Base-by-base conservation (phyloP, 768 basidiomycete genomes). In the Leccinum fibrillosum region DNA sequence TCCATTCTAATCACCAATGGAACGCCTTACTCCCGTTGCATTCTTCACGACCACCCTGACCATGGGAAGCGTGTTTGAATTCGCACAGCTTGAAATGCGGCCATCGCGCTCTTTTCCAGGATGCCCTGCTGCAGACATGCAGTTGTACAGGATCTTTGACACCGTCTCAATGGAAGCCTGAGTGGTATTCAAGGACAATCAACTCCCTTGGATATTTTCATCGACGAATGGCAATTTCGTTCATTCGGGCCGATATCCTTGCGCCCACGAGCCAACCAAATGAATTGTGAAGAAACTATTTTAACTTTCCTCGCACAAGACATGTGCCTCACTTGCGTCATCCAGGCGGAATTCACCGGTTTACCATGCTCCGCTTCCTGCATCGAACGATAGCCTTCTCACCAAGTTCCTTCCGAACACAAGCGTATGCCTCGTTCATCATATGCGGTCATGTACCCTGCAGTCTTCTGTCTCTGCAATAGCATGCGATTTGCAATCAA, bases 351-450 rank as follows among this genome's bases (percentile, higher is more conserved):
- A 59, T 58, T 64, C 60, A 50, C 55, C 49, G 37, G 12, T 25
- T 48, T 5, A 19, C 10, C n/a, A 30, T 52, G 42, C 56, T 69
- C 68, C 57, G 32, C 51, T 26, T 55, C 48, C 32, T 50, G 51
- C 52, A 54, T 49, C 44, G 47, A 57, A 69, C 34, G 62, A 57
- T 48, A 42, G 12, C 11, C 57, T 61, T 59, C 54, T 59, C 47
- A 23, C 9, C 57, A 61, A 57, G 66, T 10, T 69, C 68, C 65
- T 68, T 69, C 67, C 67, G 67, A 57, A 54, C 49, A 50, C 54
- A 60, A 55, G 42, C 54, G 49, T 52, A 60, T 67, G 58, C 58
- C 58, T 51, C 54, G 28, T 49, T 56, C 42, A 49, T 58, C 55
- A 52, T 62, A 56, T 59, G 60, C 23, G 8, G 28, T 39, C 55